These are phyloP conservation scores for Corymbia maculata DNA, from an alignment of 345 rosid species.

Conservation along the genomic window DNA sequence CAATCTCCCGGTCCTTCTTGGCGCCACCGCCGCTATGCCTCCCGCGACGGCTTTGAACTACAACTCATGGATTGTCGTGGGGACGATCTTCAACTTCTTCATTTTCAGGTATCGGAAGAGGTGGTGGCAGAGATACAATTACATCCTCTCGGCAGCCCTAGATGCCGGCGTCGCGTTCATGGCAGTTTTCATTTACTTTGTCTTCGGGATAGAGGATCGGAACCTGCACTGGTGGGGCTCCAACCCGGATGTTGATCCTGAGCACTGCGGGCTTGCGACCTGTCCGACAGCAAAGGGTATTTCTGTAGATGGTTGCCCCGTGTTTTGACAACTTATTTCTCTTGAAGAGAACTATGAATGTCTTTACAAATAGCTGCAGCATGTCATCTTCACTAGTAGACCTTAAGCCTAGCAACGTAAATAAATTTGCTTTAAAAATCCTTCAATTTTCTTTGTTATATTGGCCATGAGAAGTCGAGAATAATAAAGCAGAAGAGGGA, in stretches of 20 bases:
- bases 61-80: conserved; percentile 66
- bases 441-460: not conserved
- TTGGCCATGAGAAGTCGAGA: not conserved
- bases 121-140: conserved; percentile 82
- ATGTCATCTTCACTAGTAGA: not conserved
- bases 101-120: conserved; percentile 51
- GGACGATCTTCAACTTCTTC: conserved; percentile 68
- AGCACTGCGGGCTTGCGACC: not conserved
- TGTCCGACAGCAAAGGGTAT: conserved; percentile 2
- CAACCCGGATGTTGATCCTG: not conserved
- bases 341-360: not conserved
- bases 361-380: not conserved
- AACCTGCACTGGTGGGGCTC: not conserved
- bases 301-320: not conserved
- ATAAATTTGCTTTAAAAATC: not conserved
- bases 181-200: not conserved
- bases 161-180: conserved; percentile 6
- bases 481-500: not conserved
- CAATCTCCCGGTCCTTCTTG: conserved; percentile 78
- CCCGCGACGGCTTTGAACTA: conserved; percentile 67
- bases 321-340: not conserved
- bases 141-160: conserved; percentile 1
- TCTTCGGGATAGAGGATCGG: not conserved
- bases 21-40: conserved; percentile 71
- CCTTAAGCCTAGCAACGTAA: not conserved